A percentile compares a stretch with the other conserved stretches of the same genome.
Conservation (phyloP, 306 rosid species). For the Lagenaria siceraria region DNA sequence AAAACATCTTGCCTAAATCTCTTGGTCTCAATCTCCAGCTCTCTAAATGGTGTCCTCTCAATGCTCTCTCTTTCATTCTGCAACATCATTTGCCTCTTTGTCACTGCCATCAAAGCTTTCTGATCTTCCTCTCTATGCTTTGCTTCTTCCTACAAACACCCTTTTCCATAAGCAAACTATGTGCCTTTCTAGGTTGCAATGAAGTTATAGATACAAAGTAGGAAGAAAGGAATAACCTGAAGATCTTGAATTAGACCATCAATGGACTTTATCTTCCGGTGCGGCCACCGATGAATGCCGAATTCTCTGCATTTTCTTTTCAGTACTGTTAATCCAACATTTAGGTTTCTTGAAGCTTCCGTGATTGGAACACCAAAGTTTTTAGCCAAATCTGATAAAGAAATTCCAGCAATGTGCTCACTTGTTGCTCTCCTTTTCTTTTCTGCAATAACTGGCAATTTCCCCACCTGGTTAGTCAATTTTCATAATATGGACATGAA, state of each 20-base stretch:
- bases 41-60: conserved; percentile 68
- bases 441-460: conserved; percentile 26
- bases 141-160: conserved; percentile 47
- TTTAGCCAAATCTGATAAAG: conserved; percentile 66
- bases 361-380: conserved; percentile 69
- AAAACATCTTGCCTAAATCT: conserved; percentile 85
- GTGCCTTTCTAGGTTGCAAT: neutral
- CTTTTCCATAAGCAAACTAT: conserved; percentile 5
- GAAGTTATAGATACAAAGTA: conserved; percentile 3
- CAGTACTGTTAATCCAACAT: conserved; percentile 78
- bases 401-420: conserved; percentile 42
- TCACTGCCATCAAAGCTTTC: conserved; percentile 46
- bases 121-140: conserved; percentile 40
- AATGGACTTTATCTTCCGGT: conserved; percentile 85
- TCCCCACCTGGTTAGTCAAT: conserved; percentile 27
- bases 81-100: conserved; percentile 62
- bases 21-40: conserved; percentile 70
- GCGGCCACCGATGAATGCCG: conserved; percentile 94
- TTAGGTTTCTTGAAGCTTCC: conserved; percentile 69
- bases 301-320: conserved; percentile 86
- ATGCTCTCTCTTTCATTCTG: conserved; percentile 62
- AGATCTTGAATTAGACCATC: conserved; percentile 79
- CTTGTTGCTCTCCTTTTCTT: conserved; percentile 73
- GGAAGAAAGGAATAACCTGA: conserved; percentile 42
- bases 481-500: neutral